A percentile compares a stretch with the other conserved stretches of the same genome.
Conservation (phyloP, 1,284 basidiomycete genomes). For the Ceratobasidium sp. region DNA sequence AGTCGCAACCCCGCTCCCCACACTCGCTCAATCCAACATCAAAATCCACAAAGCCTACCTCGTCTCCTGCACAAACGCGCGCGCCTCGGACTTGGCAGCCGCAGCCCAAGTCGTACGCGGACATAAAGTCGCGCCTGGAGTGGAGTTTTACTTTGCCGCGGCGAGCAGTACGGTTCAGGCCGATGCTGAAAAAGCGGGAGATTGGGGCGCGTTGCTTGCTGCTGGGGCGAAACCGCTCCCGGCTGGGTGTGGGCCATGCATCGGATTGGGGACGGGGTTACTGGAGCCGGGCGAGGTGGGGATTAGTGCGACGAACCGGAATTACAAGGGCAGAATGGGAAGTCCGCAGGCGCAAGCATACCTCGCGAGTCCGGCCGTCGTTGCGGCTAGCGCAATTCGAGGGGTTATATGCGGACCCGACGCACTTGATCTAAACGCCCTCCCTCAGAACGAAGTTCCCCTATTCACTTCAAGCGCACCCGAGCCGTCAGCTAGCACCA, state of each 20-base stretch:
- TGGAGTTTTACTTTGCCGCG: constrained; percentile 98
- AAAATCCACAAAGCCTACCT: constrained; percentile 98
- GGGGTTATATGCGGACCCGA: constrained; percentile 92
- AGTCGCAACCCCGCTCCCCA: constrained; percentile 89
- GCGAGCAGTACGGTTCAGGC: constrained; percentile 93
- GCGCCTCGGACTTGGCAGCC: constrained; percentile 93
- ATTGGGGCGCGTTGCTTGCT: constrained; percentile 89
- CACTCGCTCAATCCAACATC: constrained; percentile 80
- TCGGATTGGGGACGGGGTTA: constrained; percentile 93
- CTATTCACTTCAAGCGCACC: constrained; percentile 56
- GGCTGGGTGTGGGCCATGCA: constrained; percentile 98
- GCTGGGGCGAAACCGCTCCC: constrained; percentile 94
- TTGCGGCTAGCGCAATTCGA: constrained; percentile 93
- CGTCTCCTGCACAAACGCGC: constrained; percentile 98
- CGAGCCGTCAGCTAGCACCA: constrained; percentile 52
- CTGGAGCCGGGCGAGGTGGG: constrained; percentile 95
- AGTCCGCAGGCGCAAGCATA: constrained; percentile 95
- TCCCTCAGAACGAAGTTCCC: constrained; percentile 65
- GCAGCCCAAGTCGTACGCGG: constrained; percentile 92
- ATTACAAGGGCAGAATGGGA: constrained; percentile 99
- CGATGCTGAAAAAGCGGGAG: constrained; percentile 86
- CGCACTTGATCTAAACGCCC: constrained; percentile 68
- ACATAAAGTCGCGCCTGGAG: constrained; percentile 86
- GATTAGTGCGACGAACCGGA: constrained; percentile 98
- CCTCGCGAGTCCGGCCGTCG: constrained; percentile 95